Conservation (phyloP, 169 alveolate genomes). For the Plasmodium gonderi region DNA sequence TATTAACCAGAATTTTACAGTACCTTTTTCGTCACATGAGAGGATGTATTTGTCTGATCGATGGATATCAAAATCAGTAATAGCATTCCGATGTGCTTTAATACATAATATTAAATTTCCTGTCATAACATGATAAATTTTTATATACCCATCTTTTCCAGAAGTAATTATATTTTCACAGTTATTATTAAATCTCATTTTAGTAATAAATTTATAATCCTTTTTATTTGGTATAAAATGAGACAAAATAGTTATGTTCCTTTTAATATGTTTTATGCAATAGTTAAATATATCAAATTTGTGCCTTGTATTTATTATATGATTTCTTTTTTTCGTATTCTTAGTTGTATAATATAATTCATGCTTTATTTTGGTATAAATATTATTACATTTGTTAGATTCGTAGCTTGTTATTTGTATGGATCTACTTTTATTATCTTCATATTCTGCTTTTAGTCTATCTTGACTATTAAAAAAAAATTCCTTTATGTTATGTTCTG, state of each 20-base stretch:
- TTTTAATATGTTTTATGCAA: constrained; percentile 51
- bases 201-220: constrained; percentile 46
- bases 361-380: constrained; percentile 29
- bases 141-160: constrained; percentile 71
- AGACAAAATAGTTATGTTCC: constrained; percentile 54
- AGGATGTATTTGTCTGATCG: constrained; percentile 56
- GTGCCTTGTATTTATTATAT: neutral
- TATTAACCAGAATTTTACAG: constrained; percentile 14
- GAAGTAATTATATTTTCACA: constrained; percentile 48
- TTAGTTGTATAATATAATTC: constrained; percentile 23
- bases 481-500: constrained; percentile 48
- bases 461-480: constrained; percentile 72
- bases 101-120: constrained; percentile 52
- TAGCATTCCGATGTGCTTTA: constrained; percentile 12
- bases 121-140: constrained; percentile 43
- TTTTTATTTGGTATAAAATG: constrained; percentile 62
- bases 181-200: constrained; percentile 28
- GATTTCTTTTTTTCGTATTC: constrained; percentile 20
- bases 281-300: constrained; percentile 34
- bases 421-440: constrained; percentile 17
- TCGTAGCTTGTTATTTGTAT: constrained; percentile 55
- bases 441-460: constrained; percentile 62
- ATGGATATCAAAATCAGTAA: constrained; percentile 72
- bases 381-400: constrained; percentile 18
- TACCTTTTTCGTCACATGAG: constrained; percentile 67